Evolutionary conservation across 768 basidiomycete species (phyloP).

Genomic region (Leccinum fibrillosum): DNA sequence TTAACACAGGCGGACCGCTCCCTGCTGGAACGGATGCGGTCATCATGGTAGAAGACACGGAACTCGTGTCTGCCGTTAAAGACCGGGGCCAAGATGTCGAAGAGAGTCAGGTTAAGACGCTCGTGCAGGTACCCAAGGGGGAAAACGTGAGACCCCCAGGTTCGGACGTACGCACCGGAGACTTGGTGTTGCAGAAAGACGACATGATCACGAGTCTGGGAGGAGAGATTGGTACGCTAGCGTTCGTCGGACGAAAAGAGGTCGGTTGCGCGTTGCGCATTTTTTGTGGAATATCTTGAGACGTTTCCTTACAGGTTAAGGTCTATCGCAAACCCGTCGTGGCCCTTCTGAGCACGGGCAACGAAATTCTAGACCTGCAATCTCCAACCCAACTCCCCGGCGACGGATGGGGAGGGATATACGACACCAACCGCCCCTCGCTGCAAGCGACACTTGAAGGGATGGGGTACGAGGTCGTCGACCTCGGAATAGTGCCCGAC

Average conservation of each 20-base stretch:
- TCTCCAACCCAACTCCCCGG: slow-evolving; percentile 31
- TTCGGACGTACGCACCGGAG: slow-evolving; percentile 68
- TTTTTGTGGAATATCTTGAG: not conserved
- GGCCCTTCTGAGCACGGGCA: slow-evolving; percentile 82
- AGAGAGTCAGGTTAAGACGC: slow-evolving; percentile 67
- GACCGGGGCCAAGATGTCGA: slow-evolving; percentile 46
- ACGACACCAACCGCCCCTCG: slow-evolving; percentile 85
- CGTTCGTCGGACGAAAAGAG: slow-evolving; percentile 72
- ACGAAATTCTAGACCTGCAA: slow-evolving; percentile 72
- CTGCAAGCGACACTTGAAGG: slow-evolving; percentile 65
- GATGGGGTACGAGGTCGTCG: slow-evolving; percentile 72
- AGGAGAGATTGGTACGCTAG: slow-evolving; percentile 80
- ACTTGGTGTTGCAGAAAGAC: slow-evolving; percentile 61
- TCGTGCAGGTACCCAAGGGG: slow-evolving; percentile 54
- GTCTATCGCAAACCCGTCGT: slow-evolving; percentile 73
- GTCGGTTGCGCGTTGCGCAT: slow-evolving; percentile 34
- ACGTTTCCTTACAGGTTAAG: slow-evolving; percentile 45
- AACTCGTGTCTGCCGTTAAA: slow-evolving; percentile 53
- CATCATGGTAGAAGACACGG: slow-evolving; percentile 93
- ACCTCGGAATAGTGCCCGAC: slow-evolving; percentile 79
- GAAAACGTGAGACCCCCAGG: slow-evolving; percentile 79
- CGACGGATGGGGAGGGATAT: slow-evolving; percentile 66
- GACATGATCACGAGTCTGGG: slow-evolving; percentile 65
- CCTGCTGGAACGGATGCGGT: slow-evolving; percentile 74
- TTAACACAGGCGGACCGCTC: slow-evolving; percentile 85